Base-by-base conservation (phyloP, 2,329 filamentous ascomycete genomes). In the Xylariomycetidae sp. region DNA sequence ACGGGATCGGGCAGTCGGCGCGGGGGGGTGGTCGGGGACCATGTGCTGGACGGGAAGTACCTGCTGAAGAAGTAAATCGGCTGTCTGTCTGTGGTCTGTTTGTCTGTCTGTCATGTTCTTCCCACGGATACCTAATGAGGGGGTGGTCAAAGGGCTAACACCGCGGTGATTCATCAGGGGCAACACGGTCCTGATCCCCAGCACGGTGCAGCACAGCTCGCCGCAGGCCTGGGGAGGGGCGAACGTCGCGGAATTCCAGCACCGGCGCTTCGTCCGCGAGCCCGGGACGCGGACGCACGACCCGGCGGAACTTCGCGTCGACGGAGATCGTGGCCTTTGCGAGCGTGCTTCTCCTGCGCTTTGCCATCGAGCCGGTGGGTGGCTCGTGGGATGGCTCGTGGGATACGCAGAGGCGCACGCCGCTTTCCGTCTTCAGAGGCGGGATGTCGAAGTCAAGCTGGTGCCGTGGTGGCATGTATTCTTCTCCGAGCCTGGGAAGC, bases 251-350 rank as follows among this genome's bases (percentile, higher is more conserved):
- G 22, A 30, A 3, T 44, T 44, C 17, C 4, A 20, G 4, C 36
- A 42, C 19, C 31, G 10, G 6, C 16, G 39, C 4, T 42, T 42
- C 19, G 3, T 42, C 3, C 18, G 17, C 8, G 12, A 15, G 9
- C 15, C 29, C 2, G 33, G 23, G 5, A 9, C 1, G 7, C 32
- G 31, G 16, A 36, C 32, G 5, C 28, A 32, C 13, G 35, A 44
- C 4, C 34, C 38, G 2, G 31, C 32, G 1, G 7, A 36, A 44
- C 13, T 40, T 44, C 16, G 39, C 42, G 3, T 28, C 31, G 2
- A 39, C 36, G 1, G 34, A 44, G 26, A 36, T 39, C 9, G 12
- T 44, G 10, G 25, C 28, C 10, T 44, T 42, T n/a, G 32, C 31
- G 14, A 27, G 22, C 1, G 12, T 42, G 3, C 5, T 39, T 2